Evolutionary conservation across 179 eudicot species (phyloP), one percentile per base, ranked within the genome.

Genomic region (Camellia oleifera): DNA sequence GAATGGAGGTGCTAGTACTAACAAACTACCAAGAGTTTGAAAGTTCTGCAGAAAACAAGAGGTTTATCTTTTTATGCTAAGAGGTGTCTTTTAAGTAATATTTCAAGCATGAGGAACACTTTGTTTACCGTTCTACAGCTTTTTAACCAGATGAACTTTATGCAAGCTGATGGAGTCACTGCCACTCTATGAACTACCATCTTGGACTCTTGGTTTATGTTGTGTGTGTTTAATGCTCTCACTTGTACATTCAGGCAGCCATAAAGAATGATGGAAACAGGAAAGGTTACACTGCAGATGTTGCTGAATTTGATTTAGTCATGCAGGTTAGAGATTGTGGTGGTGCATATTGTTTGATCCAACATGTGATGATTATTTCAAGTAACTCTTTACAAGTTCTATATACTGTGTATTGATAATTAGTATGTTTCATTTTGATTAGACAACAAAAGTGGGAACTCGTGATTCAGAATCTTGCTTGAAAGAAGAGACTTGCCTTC

Each of bases 401-500:
- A n/a, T 5, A 40, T 53, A 2, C 6, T 26, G 3, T 9, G 8
- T 77, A 10, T 65, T 81, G 74, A 9, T 48, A 5, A 77, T 32
- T 60, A 14, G 48, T 44, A 6, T 58, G 12, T 13, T 9, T 65
- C 69, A 10, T 62, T 77, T 82, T 67, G 54, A 78, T 82, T 80
- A 96, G 99, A 96, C 99, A 53, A 92, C 98, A 52, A 96, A 90
- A 87, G 86, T 95, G 69, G 97, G 89, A 46, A 96, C 97, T 82
- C 97, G 45, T 87, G 89, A 96, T 88, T 87, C 99, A 64, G 88
- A 89, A 80, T 91, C 97, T 83, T 96, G 99, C 87, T 81, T 96
- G 89, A 86, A 82, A 84, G 95, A 87, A 81, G 86, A 80, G 42
- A 89, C 94, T 45, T 96, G 98, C 84, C 97, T 94, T 58, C 99